Conservation (phyloP, 1,284 basidiomycete genomes). For the Peniophora sp. region DNA sequence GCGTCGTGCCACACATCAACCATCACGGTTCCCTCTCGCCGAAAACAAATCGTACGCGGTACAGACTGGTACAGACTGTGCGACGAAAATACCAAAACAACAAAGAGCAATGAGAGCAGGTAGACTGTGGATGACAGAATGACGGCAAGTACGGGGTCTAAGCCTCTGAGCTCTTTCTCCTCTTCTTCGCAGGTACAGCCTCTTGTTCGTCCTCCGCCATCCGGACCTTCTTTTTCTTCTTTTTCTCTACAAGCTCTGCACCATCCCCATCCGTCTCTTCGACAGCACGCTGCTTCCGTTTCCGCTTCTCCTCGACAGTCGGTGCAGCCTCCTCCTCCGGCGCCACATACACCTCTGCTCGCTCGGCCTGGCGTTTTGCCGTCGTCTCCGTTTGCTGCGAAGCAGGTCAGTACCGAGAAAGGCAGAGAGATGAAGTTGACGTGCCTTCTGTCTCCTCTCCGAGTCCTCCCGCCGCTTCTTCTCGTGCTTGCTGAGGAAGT, state of each 20-base stretch:
- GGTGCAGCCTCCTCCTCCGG: slow-evolving; percentile 66
- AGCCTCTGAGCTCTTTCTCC: too few relatives aligned
- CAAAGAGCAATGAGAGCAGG: too few relatives aligned
- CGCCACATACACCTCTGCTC: slow-evolving; percentile 80
- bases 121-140: too few relatives aligned
- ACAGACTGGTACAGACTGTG: too few relatives aligned
- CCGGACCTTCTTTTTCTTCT: slow-evolving; percentile 26
- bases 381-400: slow-evolving; percentile 67
- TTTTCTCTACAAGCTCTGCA: slow-evolving; percentile 16
- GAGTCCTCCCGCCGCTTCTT: slow-evolving; percentile 63
- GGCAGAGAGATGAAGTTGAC: not conserved
- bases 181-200: too few relatives aligned
- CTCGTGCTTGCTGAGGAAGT: slow-evolving; percentile 89
- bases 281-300: slow-evolving; percentile 27
- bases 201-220: slow-evolving; percentile 7
- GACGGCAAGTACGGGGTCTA: too few relatives aligned
- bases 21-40: too few relatives aligned
- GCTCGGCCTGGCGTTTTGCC: slow-evolving; percentile 62
- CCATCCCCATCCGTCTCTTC: slow-evolving; percentile 10
- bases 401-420: slow-evolving; percentile 5
- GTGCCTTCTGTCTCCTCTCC: slow-evolving; percentile 64
- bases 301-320: slow-evolving; percentile 73
- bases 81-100: too few relatives aligned
- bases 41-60: too few relatives aligned
- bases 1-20: too few relatives aligned